These are phyloP conservation scores for Komagataella populi DNA, from an alignment of 805 yeast genomes.

Conservation along the genomic window DNA sequence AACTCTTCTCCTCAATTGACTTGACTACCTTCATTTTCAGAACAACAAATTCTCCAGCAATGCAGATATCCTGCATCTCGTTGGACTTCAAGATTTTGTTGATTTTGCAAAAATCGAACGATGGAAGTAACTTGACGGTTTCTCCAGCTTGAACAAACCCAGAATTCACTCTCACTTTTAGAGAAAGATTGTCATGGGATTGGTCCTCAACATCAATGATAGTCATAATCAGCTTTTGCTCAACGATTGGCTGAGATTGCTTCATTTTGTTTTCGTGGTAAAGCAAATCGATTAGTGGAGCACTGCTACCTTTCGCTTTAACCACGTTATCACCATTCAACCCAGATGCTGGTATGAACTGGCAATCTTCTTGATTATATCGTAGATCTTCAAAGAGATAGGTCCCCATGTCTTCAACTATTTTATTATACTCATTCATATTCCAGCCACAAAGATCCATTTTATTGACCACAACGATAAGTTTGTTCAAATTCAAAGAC, in stretches of 20 bases:
- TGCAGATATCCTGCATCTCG: slow-evolving; percentile 21
- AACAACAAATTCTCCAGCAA: slow-evolving; percentile 41
- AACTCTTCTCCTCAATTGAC: slow-evolving; percentile 16
- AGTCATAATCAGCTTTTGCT: slow-evolving; percentile 28
- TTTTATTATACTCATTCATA: slow-evolving; percentile 34
- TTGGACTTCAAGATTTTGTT: slow-evolving; percentile 17
- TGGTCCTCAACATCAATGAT: slow-evolving; percentile 49
- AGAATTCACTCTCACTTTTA: slow-evolving; percentile 52
- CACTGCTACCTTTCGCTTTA: slow-evolving; percentile 18
- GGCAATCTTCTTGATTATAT: slow-evolving; percentile 23
- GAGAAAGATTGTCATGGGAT: slow-evolving; percentile 32
- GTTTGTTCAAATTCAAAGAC: slow-evolving; percentile 46
- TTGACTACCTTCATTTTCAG: slow-evolving; percentile 24
- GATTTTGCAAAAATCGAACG: slow-evolving; percentile 27
- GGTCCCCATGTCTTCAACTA: slow-evolving; percentile 31
- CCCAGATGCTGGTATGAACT: slow-evolving; percentile 60
- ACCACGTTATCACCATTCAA: slow-evolving; percentile 54
- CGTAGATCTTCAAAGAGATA: slow-evolving; percentile 43
- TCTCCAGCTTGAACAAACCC: slow-evolving; percentile 69
- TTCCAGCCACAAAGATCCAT: slow-evolving; percentile 53
- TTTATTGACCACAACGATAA: slow-evolving; percentile 58
- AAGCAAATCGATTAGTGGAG: slow-evolving; percentile 23
- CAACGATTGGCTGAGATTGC: slow-evolving; percentile 4
- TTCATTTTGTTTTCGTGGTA: slow-evolving; percentile 18
- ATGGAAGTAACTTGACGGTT: slow-evolving; percentile 42